Evolutionary conservation across 805 yeast genomes (phyloP).

Genomic region (Ogataea parapolymorpha): DNA sequence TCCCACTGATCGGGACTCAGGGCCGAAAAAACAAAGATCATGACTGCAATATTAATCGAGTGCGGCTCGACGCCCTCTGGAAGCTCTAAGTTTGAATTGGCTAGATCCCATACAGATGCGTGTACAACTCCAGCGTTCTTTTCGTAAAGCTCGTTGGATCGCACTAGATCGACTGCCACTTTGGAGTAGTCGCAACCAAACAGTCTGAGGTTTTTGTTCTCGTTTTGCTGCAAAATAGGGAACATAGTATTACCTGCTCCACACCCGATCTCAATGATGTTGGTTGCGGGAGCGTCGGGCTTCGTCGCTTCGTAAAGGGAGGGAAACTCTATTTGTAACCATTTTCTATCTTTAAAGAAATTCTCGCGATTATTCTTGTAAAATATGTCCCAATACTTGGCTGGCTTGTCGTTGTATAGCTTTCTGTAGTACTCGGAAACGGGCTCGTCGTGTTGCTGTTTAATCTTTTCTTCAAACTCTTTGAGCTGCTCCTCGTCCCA

Average conservation of each 20-base stretch:
- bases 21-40: slow-evolving; percentile 93
- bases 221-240: slow-evolving; percentile 80
- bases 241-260: slow-evolving; percentile 98
- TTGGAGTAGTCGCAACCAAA: slow-evolving; percentile 88
- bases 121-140: slow-evolving; percentile 51
- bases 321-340: slow-evolving; percentile 96
- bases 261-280: slow-evolving; percentile 91
- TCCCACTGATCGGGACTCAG: slow-evolving; percentile 89
- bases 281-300: slow-evolving; percentile 63
- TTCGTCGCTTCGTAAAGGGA: slow-evolving; percentile 73
- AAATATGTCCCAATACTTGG: slow-evolving; percentile 92
- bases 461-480: slow-evolving; percentile 71
- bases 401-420: slow-evolving; percentile 79
- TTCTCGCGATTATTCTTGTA: slow-evolving; percentile 88
- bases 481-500: slow-evolving; percentile 89
- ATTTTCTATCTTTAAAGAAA: slow-evolving; percentile 93
- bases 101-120: slow-evolving; percentile 94
- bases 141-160: slow-evolving; percentile 56
- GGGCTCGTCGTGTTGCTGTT: slow-evolving; percentile 73
- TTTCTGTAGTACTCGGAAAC: slow-evolving; percentile 85
- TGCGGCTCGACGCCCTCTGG: slow-evolving; percentile 83
- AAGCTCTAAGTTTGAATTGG: slow-evolving; percentile 65
- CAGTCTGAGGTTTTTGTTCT: slow-evolving; percentile 70
- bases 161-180: slow-evolving; percentile 85
- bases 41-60: slow-evolving; percentile 86